phyloP scores from a whole-genome alignment of 306 rosid genomes.

The Trifolium repens region DNA sequence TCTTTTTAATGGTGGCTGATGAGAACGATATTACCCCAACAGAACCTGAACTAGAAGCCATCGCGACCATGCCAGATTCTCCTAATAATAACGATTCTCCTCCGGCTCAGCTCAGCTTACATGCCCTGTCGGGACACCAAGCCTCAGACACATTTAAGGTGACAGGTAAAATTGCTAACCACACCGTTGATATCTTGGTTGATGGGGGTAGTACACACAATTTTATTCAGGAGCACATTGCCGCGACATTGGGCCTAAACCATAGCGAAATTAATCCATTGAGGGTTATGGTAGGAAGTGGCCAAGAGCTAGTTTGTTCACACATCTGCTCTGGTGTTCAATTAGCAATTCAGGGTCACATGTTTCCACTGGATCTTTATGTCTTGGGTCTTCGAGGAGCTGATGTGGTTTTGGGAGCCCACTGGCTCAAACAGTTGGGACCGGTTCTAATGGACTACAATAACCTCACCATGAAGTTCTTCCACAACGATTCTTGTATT shows the following conservation, averaged over 20 bases:
- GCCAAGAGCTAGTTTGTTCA: not conserved
- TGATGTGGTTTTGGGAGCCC: not conserved
- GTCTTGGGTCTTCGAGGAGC: not conserved
- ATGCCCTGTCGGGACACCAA: rapidly evolving
- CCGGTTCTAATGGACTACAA: not conserved
- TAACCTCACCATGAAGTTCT: too few relatives aligned
- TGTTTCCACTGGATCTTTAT: not conserved
- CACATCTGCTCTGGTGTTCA: too few relatives aligned
- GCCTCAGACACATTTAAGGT: not conserved
- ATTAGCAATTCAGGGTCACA: not conserved
- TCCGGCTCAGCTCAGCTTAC: not conserved
- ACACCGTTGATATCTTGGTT: not conserved
- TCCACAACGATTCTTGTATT: not conserved
- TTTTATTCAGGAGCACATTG: not conserved
- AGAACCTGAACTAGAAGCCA: too few relatives aligned
- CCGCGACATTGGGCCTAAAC: not conserved
- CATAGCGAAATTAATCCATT: not conserved
- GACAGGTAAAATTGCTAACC: not conserved
- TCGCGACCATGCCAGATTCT: too few relatives aligned
- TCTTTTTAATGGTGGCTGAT: too few relatives aligned
- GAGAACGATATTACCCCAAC: too few relatives aligned
- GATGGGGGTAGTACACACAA: not conserved
- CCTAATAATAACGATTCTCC: not conserved
- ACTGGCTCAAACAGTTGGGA: not conserved
- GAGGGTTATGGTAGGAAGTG: not conserved